Evolutionary conservation across 164 flowering plant species (phyloP).

Genomic region (Warburgia ugandensis): DNA sequence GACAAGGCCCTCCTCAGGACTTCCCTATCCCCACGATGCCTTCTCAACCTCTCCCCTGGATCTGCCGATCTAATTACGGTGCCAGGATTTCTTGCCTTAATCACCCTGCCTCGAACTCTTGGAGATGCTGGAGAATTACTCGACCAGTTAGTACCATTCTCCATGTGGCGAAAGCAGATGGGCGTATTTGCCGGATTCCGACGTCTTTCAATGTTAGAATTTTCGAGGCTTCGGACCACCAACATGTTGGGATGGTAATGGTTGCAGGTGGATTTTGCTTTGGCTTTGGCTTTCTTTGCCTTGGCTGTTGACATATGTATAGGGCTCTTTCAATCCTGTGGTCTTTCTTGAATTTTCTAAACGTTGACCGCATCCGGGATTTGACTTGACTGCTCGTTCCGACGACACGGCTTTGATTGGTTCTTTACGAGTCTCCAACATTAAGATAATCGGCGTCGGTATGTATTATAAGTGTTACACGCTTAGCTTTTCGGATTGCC

Average conservation of each 20-base stretch:
- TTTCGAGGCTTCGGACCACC: neutral
- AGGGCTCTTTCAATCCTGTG: neutral
- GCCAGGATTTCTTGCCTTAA: neutral
- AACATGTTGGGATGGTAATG: neutral
- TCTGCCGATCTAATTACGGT: no score
- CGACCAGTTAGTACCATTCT: neutral
- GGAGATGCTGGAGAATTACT: neutral
- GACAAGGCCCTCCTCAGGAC: constrained; percentile 7
- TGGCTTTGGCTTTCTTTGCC: neutral
- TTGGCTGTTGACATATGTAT: neutral
- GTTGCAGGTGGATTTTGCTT: no score
- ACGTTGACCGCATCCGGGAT: no score
- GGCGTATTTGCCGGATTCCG: neutral
- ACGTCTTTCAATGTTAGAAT: neutral
- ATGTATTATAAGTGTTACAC: no score
- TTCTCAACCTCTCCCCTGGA: neutral
- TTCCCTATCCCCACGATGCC: constrained; percentile 3
- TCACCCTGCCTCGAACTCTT: neutral
- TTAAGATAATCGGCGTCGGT: no score
- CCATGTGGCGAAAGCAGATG: neutral
- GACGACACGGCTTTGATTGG: no score
- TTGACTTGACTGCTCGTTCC: no score
- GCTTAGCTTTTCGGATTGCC: no score
- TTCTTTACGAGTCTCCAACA: no score
- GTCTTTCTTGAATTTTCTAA: no score